A percentile compares a stretch with the other conserved stretches of the same genome.
These are phyloP conservation scores for Cadophora malorum DNA, from an alignment of 2,329 filamentous ascomycete species.

Conservation along the genomic window DNA sequence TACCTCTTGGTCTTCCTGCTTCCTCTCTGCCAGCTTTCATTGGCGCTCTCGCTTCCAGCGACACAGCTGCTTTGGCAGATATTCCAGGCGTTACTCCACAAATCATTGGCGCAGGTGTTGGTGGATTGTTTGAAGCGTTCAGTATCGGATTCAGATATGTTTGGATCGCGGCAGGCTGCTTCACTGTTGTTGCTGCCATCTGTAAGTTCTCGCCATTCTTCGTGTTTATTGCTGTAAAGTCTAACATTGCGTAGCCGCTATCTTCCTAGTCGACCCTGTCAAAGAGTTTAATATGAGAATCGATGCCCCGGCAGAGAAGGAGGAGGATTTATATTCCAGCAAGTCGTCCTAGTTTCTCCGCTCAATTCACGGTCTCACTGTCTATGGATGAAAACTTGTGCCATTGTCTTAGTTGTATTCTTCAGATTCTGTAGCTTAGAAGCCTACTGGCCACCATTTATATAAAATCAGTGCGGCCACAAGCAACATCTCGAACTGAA, in stretches of 20 bases:
- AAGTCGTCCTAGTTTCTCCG: background rate
- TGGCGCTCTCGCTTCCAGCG: conserved; percentile 38
- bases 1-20: conserved; percentile 43
- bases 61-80: conserved; percentile 39
- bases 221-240: background rate
- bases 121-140: conserved; percentile 44
- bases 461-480: background rate
- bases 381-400: background rate
- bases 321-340: conserved; percentile 44
- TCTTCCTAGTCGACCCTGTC: conserved; percentile 46
- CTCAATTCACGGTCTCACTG: background rate
- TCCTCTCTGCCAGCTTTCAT: conserved; percentile 42
- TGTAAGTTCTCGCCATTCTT: conserved; percentile 17
- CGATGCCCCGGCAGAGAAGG: conserved; percentile 48
- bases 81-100: conserved; percentile 43
- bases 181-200: conserved; percentile 42
- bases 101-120: conserved; percentile 43
- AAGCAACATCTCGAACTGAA: background rate
- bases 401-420: background rate
- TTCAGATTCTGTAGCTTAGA: background rate
- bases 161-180: conserved; percentile 46
- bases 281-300: conserved; percentile 50
- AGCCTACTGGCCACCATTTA: background rate
- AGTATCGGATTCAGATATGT: conserved; percentile 44
- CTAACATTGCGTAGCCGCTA: conserved; percentile 22